phyloP scores from a whole-genome alignment of 805 yeast genomes.

The Schwanniomyces occidentalis region DNA sequence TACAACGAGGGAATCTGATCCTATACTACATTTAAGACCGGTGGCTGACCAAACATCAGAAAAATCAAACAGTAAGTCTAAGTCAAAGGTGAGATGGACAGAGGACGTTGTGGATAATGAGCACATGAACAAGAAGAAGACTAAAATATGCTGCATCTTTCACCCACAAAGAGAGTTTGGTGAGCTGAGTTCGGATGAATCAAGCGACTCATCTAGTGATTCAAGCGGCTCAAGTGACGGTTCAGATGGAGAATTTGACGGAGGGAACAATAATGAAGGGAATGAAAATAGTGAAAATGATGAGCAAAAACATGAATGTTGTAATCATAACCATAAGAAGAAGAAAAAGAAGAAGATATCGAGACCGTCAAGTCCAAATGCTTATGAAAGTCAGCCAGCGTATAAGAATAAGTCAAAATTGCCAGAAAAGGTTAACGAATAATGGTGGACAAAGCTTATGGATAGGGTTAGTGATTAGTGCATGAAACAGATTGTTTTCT shows the following conservation, averaged over 20 bases:
- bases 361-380: constrained; percentile 59
- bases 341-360: constrained; percentile 28
- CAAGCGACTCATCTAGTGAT: constrained; percentile 26
- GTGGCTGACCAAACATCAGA: constrained; percentile 7
- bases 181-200: constrained; percentile 33
- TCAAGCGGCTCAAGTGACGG: constrained; percentile 27
- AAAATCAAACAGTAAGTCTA: constrained; percentile 21
- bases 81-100: constrained; percentile 74
- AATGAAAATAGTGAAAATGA: constrained; percentile 1
- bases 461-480: too few species aligned
- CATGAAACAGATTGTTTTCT: too few species aligned
- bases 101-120: constrained; percentile 90
- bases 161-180: constrained; percentile 71
- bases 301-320: constrained; percentile 6
- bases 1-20: constrained; percentile 3
- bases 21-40: constrained; percentile 18
- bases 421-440: too few species aligned
- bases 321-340: constrained; percentile 13
- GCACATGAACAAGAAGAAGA: constrained; percentile 80
- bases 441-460: too few species aligned
- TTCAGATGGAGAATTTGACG: too few species aligned
- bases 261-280: constrained; percentile 8
- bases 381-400: constrained; percentile 85
- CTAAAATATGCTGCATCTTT: constrained; percentile 87
- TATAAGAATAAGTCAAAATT: constrained; percentile 32